Base-by-base conservation (phyloP, 2,329 filamentous ascomycete genomes). In the Coniosporium tulheliwenetii region DNA sequence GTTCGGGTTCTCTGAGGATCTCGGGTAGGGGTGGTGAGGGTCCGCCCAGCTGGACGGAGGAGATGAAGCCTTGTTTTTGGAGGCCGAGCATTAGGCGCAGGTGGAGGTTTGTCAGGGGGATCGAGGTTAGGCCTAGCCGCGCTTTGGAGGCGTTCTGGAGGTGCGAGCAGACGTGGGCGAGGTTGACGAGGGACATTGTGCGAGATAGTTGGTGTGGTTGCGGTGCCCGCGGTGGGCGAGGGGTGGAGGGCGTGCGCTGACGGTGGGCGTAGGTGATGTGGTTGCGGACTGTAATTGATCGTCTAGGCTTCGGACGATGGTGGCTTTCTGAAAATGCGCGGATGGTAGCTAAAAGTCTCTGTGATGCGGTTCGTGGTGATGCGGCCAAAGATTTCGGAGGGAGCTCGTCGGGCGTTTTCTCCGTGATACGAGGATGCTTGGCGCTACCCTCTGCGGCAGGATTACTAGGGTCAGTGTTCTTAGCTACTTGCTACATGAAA, bases 91-190 rank as follows among this genome's bases (percentile, higher is more conserved):
- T 71, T 12, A 94, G 68, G 36, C 67, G 67, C 46, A 93, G 77
- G 67, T 91, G 86, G 57, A 86, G 76, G 50, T 87, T 87, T 39
- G 76, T 79, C 65, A 81, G 79, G 37, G 80, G 77, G 47, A 94
- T 73, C 7, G 85, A 93, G 30, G 87, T 94, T 39, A 93, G 69
- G 49, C 81, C 83, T 0, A 95, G 76, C 1, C 81, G 78, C n/a
- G 83, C 85, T 53, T 78, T 78, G 42, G 81, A 81, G 49, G 83
- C 84, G 68, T 95, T 95, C 61, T 91, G 84, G 43, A 95, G 71
- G 66, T 94, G 86, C 49, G 85, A 86, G 71, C 84, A 93, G 64
- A 87, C 77, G 67, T 89, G 69, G 52, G 77, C 72, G 48, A 93
- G 73, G 62, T 80, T 76, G 56, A 74, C 68, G 63, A 94, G 73